A percentile compares a stretch with the other conserved stretches of the same genome.
These are phyloP conservation scores for Zasmidium angulare DNA, from an alignment of 2,329 filamentous ascomycete genomes.

Conservation along the genomic window DNA sequence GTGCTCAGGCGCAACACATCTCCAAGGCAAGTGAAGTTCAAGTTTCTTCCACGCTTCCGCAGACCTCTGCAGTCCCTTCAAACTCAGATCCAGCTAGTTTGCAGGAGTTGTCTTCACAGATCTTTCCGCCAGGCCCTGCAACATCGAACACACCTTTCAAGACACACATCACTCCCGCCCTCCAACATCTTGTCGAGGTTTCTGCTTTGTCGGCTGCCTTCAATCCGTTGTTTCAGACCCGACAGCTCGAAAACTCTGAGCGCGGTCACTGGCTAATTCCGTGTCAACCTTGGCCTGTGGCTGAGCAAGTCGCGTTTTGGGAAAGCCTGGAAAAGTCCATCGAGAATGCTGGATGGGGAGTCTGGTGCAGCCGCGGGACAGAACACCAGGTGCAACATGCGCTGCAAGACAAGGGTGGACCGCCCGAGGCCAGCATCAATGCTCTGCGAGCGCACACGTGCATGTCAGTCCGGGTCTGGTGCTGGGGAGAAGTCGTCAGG, in stretches of 20 bases:
- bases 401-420: too few relatives aligned
- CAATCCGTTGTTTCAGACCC: constrained; percentile 39
- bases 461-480: constrained; percentile 62
- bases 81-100: background rate
- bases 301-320: constrained; percentile 59
- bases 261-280: constrained; percentile 76
- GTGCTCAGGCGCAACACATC: background rate
- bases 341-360: constrained; percentile 64
- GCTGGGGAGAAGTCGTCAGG: constrained; percentile 72
- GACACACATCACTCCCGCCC: constrained; percentile 32
- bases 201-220: constrained; percentile 30
- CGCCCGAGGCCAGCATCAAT: background rate
- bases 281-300: constrained; percentile 54
- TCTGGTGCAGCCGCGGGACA: constrained; percentile 52
- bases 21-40: background rate
- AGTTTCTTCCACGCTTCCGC: background rate
- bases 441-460: constrained; percentile 1
- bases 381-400: constrained; percentile 13
- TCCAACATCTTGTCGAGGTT: constrained; percentile 33
- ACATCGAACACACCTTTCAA: constrained; percentile 23
- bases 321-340: constrained; percentile 61
- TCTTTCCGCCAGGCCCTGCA: constrained; percentile 26
- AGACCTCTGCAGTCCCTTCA: background rate
- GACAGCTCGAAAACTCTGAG: constrained; percentile 60
- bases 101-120: constrained; percentile 8